Evolutionary conservation across 2,329 filamentous ascomycete species (phyloP), one percentile per base, ranked within the genome.

Genomic region (Arthroderma uncinatum): DNA sequence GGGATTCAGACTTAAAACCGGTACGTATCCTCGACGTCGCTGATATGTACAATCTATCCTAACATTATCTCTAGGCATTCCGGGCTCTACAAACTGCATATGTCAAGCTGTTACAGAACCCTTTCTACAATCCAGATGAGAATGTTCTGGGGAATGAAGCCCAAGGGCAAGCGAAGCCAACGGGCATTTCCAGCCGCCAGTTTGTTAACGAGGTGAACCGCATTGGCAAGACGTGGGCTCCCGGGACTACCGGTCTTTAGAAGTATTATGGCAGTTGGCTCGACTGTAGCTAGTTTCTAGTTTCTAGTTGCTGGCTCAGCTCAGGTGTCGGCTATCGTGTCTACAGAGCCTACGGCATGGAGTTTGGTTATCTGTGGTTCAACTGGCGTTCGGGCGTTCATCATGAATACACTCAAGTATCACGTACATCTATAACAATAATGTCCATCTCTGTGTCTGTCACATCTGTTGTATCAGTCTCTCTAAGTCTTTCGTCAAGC

Each of bases 1-100:
- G 87, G 60, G 90, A 95, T 67, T 83, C 85, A n/a, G 92, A 96
- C 73, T 76, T 97, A 66, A 90, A 90, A 70, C 83, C 87, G 34
- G 91, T 86, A 71, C 64, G 82, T 73, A 47, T 10, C 6, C 47
- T 48, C 37, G 9, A 21, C 36, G 4, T 1, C 36, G 16, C 23
- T 50, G 21, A 8, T 23, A 10, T 25, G 12, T 9, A 33, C 19
- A 8, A 19, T 10, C 4, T 40, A 57, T 16, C 61, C 50, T 59
- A 60, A 53, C 37, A 64, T 53, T 9, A 34, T 25, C 37, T 34
- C 39, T 42, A 86, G 84, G 83, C 93, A 25, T 98, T 98, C 68
- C 83, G 86, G 68, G 90, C 91, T 28, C 82, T 98, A 73, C 93
- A 97, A 74, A 85, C 81, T n/a, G 90, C 92, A 30, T 98, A 96